phyloP scores from a whole-genome alignment of 176 grass and related monocot species.

The Oryza officinalis region DNA sequence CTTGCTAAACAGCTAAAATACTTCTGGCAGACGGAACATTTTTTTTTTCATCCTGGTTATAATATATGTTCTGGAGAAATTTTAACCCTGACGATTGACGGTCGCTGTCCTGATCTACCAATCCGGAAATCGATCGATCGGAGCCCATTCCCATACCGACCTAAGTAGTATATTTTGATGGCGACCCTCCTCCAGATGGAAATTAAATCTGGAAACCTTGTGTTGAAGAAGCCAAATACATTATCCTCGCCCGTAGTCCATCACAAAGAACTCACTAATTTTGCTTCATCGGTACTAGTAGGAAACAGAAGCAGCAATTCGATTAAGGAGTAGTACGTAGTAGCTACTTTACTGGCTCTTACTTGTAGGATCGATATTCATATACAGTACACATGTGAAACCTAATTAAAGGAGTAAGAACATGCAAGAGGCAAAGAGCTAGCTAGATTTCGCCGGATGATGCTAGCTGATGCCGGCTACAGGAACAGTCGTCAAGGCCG shows the following conservation, averaged over 20 bases:
- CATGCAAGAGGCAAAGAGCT: background rate
- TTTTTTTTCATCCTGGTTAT: background rate
- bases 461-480: background rate
- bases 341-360: too few species aligned
- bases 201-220: conserved; percentile 10
- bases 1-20: background rate
- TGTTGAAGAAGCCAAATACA: conserved; percentile 36
- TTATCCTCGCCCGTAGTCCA: background rate
- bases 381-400: background rate
- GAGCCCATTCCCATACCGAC: conserved; percentile 36
- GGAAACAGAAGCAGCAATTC: background rate
- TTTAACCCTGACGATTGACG: background rate
- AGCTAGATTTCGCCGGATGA: conserved; percentile 21
- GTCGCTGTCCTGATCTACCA: conserved; percentile 4
- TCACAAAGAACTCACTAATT: background rate
- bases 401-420: too few species aligned
- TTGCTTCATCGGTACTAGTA: background rate
- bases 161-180: conserved; percentile 46
- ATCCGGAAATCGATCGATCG: background rate
- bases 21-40: background rate
- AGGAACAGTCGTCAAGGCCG: conserved; percentile 18
- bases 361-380: too few species aligned
- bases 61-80: background rate
- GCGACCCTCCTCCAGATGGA: conserved; percentile 62
- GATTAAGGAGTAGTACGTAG: too few species aligned